A percentile compares a stretch with the other conserved stretches of the same genome.
phyloP scores from a whole-genome alignment of 306 rosid genomes.

The Pyrus bretschneideri region DNA sequence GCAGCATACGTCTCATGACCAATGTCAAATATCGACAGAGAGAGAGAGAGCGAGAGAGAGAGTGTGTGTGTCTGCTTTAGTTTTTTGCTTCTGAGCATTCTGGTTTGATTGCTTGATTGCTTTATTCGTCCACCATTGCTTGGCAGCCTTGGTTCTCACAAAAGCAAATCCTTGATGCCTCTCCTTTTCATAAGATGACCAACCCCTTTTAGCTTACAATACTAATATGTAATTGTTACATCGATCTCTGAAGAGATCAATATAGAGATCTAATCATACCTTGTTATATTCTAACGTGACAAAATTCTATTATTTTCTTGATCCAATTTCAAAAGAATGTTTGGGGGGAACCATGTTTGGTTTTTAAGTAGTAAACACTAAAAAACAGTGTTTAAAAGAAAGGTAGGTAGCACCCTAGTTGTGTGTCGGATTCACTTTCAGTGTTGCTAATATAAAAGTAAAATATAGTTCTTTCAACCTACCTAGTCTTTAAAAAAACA shows the following conservation, averaged over 20 bases:
- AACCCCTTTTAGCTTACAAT: constrained; percentile 15
- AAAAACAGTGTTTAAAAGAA: constrained; percentile 1
- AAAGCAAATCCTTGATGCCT: constrained; percentile 43
- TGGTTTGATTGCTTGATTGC: constrained; percentile 33
- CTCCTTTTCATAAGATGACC: constrained; percentile 15
- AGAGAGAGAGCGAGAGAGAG: constrained; percentile 5
- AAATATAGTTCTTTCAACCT: constrained; percentile 23
- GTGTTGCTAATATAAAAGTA: neutral
- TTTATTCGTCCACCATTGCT: constrained; percentile 48
- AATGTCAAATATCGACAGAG: constrained; percentile 7
- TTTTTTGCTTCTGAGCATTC: constrained; percentile 12
- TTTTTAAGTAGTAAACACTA: neutral
- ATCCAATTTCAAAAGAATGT: constrained; percentile 5
- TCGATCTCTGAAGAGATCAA: neutral
- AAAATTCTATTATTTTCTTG: neutral
- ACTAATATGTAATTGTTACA: constrained; percentile 28
- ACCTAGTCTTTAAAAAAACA: constrained; percentile 5
- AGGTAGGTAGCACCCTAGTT: neutral
- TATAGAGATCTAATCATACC: neutral
- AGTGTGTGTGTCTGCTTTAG: constrained; percentile 18
- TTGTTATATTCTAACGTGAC: neutral
- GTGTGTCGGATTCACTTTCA: neutral
- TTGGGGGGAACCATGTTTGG: neutral
- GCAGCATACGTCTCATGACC: constrained; percentile 34
- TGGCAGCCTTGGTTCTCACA: constrained; percentile 52